A percentile compares a stretch with the other conserved stretches of the same genome.
Conservation (phyloP, 2,329 filamentous ascomycete species). For the Scleromitrula shiraiana region DNA sequence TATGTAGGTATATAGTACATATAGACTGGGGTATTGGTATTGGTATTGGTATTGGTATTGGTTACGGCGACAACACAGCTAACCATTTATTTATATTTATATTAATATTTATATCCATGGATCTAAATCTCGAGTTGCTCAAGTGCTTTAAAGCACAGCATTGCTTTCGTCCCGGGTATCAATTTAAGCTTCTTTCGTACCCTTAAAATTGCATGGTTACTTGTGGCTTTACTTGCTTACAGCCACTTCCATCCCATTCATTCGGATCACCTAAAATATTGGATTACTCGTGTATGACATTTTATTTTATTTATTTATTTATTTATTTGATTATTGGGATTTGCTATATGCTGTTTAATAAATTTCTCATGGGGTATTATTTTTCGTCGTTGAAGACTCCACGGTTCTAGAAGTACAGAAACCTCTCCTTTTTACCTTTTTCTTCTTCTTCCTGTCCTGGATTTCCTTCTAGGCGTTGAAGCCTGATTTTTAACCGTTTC, state of each 20-base stretch:
- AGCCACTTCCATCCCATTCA: neutral
- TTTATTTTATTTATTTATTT: neutral
- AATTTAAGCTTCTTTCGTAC: neutral
- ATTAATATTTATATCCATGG: too few species aligned
- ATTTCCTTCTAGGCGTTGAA: constrained; percentile 12
- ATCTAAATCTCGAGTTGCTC: too few species aligned
- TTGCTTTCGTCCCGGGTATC: neutral
- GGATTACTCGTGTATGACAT: neutral
- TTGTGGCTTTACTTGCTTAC: neutral
- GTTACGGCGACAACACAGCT: too few species aligned
- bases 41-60: too few species aligned
- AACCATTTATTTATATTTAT: too few species aligned
- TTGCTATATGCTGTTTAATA: too few species aligned
- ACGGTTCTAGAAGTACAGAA: neutral
- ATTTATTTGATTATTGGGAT: neutral
- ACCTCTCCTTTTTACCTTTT: neutral
- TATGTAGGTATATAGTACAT: too few species aligned
- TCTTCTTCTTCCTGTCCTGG: too few species aligned
- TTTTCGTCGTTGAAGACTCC: neutral
- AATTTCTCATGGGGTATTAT: neutral
- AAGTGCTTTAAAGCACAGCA: neutral
- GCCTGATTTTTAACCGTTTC: constrained; percentile 6
- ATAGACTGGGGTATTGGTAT: too few species aligned
- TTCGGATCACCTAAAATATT: too few species aligned
- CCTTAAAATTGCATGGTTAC: neutral